Evolutionary conservation across 495 filamentous ascomycete genomes (phyloP), one percentile per base, ranked within the genome.

Genomic region (Pyrenopolyporus hunteri): DNA sequence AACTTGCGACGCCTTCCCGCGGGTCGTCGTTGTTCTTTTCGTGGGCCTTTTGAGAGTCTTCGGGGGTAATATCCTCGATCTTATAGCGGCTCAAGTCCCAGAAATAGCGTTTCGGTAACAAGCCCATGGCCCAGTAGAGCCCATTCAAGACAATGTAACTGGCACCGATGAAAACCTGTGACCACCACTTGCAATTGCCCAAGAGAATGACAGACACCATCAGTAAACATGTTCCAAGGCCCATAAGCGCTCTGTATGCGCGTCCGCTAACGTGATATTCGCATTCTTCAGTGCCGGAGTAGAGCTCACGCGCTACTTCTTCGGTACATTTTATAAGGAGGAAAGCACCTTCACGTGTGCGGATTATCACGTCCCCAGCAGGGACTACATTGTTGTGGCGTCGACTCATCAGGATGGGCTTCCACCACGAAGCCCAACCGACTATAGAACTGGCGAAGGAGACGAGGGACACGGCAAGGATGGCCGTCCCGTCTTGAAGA

Each of bases 231-330:
- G 84, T 87, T 20, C 82, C 84, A 17, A 80, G 28, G 0, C 75
- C 85, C 67, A 87, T 82, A 7, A 85, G 78, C 11, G 72, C 49
- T n/a, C 80, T 74, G 67, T 82, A 79, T 16, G 66, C 63, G 1
- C 49, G 60, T 1, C 76, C 76, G 9, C 67, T 66, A 6, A 84
- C 76, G 26, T 75, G 73, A 50, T 85, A 82, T 14, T 76, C 65
- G 71, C 83, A 85, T 57, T 78, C 72, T 57, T 87, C 83, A 0
- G 82, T 83, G 25, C 83, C 83, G 8, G 72, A 77, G 66, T 89
- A 89, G 1, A 90, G 77, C 70, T 88, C 84, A 16, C 86, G 77
- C 6, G 85, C 81, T 6, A 89, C 79, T 7, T 85, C 79, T 70
- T 90, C 87, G 9, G 76, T 74, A 64, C 87, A 89, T 33, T 79